Conservation (phyloP, 2,329 filamentous ascomycete species). For the Thelonectria rubi region DNA sequence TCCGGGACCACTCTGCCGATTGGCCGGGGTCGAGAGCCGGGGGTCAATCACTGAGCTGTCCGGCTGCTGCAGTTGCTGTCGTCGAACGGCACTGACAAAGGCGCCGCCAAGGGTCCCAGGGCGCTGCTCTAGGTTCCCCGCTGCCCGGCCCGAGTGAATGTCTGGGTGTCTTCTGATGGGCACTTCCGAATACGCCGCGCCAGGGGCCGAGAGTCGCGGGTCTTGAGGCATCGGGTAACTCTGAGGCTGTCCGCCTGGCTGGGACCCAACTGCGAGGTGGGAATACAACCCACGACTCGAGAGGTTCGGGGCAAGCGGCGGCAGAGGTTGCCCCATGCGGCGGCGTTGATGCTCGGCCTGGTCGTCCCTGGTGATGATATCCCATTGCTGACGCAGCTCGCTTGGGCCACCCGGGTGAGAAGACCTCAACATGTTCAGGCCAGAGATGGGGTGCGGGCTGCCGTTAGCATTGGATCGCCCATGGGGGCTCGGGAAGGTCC, state of each 20-base stretch:
- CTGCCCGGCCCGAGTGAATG: background rate
- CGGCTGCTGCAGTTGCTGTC: background rate
- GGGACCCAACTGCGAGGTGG: constrained; percentile 7
- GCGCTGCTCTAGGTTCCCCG: background rate
- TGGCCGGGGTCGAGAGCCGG: background rate
- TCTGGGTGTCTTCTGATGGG: background rate
- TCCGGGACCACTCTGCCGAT: background rate
- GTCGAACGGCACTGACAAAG: background rate
- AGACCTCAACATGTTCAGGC: constrained; percentile 11
- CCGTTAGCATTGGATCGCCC: background rate
- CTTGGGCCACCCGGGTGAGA: constrained; percentile 9
- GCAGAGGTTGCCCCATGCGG: background rate
- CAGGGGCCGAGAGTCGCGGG: background rate
- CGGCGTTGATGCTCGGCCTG: constrained; percentile 3
- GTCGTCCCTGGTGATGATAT: background rate
- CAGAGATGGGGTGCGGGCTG: background rate
- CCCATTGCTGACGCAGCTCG: constrained; percentile 14
- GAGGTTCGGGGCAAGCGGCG: background rate
- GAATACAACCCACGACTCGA: constrained; percentile 9
- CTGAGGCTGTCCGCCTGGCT: background rate
- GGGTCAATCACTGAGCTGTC: background rate
- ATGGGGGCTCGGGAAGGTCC: background rate
- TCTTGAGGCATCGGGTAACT: no score
- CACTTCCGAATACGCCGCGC: background rate
- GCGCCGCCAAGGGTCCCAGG: background rate